Evolutionary conservation across 495 filamentous ascomycete genomes (phyloP).

Genomic region (Trichoderma virens): DNA sequence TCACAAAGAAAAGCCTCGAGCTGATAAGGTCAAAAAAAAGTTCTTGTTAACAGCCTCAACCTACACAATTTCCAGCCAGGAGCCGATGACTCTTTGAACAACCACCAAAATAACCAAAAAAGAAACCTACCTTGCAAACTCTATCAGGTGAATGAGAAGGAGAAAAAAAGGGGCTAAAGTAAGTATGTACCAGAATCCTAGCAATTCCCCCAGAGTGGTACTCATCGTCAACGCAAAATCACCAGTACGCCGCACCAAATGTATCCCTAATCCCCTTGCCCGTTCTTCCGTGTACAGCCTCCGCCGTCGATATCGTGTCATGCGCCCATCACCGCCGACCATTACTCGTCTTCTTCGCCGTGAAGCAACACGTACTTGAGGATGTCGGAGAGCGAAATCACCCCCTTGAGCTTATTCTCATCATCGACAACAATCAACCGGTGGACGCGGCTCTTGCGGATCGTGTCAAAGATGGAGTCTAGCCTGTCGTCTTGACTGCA

Average conservation of each 20-base stretch:
- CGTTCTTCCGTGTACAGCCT: not conserved
- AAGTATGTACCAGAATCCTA: conserved; percentile 1
- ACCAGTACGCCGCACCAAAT: conserved; percentile 7
- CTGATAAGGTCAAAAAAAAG: no score
- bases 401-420: conserved; percentile 71
- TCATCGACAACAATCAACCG: conserved; percentile 89
- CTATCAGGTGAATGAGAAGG: not conserved
- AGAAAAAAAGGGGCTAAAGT: not conserved
- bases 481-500: conserved; percentile 86
- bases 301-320: not conserved
- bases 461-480: conserved; percentile 93
- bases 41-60: no score
- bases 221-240: not conserved
- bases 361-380: conserved; percentile 88
- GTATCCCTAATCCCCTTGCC: not conserved
- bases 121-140: not conserved
- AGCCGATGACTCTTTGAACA: no score
- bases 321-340: conserved; percentile 10
- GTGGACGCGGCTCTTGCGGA: conserved; percentile 90
- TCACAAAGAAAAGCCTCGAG: no score
- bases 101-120: not conserved
- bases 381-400: conserved; percentile 93
- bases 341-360: conserved; percentile 58
- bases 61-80: no score
- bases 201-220: not conserved